Evolutionary conservation across 2,329 filamentous ascomycete species (phyloP).

Genomic region (Diplodia sapinea): DNA sequence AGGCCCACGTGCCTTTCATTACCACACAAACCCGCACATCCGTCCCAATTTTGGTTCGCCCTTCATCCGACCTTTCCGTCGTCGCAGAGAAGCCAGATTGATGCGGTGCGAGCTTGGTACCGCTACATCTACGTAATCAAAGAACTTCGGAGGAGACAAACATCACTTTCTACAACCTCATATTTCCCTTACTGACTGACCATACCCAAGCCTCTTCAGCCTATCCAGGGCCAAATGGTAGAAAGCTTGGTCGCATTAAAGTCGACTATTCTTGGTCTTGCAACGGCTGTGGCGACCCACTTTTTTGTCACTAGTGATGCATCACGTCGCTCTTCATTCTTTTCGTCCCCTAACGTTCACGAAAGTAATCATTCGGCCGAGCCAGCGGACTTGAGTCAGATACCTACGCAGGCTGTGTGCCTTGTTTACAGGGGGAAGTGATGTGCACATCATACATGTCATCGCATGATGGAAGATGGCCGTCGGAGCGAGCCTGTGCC

Average conservation of each 20-base stretch:
- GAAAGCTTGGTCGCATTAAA: conserved; percentile 34
- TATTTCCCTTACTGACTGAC: no score
- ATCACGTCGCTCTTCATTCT: background rate
- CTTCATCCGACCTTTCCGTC: background rate
- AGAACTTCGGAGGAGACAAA: background rate
- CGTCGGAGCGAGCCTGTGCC: background rate
- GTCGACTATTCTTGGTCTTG: conserved; percentile 32
- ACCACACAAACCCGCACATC: background rate
- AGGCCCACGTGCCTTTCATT: conserved; percentile 27
- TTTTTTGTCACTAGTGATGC: conserved; percentile 29
- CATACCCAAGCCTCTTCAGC: background rate
- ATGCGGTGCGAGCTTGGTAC: background rate
- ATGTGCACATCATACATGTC: background rate
- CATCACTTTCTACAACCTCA: background rate
- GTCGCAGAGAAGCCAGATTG: background rate
- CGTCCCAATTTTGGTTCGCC: background rate
- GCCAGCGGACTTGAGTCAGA: background rate
- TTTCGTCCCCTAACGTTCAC: background rate
- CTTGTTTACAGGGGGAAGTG: background rate
- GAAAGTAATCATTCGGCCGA: background rate
- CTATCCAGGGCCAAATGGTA: conserved; percentile 17
- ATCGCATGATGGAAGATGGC: background rate
- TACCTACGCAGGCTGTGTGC: background rate
- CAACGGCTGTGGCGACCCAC: conserved; percentile 32
- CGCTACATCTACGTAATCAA: background rate